Evolutionary conservation across 2,329 filamentous ascomycete species (phyloP), one percentile per base, ranked within the genome.

Genomic region (Colletotrichum siamense): DNA sequence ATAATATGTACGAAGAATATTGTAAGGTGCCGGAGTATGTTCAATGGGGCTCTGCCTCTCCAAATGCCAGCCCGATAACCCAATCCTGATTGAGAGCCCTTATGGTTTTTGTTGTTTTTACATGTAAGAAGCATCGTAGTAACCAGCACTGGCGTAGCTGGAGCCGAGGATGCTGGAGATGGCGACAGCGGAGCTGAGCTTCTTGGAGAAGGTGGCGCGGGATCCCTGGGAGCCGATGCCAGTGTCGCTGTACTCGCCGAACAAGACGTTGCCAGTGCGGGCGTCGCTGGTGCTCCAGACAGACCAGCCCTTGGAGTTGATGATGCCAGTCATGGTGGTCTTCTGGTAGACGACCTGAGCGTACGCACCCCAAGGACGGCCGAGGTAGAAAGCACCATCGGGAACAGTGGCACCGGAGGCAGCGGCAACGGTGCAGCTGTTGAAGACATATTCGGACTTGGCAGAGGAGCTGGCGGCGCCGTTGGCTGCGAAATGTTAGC

Each of bases 231-330:
- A 86, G 3, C 92, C 92, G 36, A 84, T 81, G 2, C 92, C 92
- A 2, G 87, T 87, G 82, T 94, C 94, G 24, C 79, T 83, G 80
- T 89, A 93, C 85, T 94, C 92, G 12, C 84, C 90, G 77, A 90
- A 93, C 30, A 85, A 82, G 2, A 93, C 89, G 59, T 90, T 83
- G 39, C 85, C 86, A 2, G 90, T 92, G 44, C 87, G 86, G n/a
- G 86, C 81, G 59, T 88, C 84, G 4, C 84, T 85, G 3, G 79
- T 83, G 73, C 87, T 87, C 92, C 92, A 94, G 32, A 85, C 80
- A 3, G 79, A 81, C 92, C 92, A 94, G 0, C 92, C 92, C 0
- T 88, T 88, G 3, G 86, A 75, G 79, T 93, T 92, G 79, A 94
- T 88, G 24, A 93, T 90, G 28, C 84, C 83, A 10, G 85, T 86